These are phyloP conservation scores for Thecamonas trahens DNA, from an alignment of 78 protist species.

Conservation along the genomic window DNA sequence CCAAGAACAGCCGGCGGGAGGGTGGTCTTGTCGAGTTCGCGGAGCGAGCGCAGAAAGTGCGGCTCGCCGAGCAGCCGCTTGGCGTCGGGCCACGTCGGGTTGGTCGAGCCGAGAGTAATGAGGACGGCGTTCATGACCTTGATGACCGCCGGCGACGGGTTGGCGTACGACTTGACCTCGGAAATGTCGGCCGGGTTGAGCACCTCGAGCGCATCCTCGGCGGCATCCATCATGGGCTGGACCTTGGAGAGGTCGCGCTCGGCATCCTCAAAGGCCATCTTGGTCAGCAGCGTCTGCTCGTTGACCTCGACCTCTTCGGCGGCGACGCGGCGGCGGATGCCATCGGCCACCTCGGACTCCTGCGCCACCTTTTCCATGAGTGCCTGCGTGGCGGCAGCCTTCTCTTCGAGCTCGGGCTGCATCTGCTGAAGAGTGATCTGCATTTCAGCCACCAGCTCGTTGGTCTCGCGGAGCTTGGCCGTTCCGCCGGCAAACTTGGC, in stretches of 20 bases:
- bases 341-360: conserved; percentile 41
- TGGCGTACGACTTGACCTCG: conserved; percentile 53
- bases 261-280: conserved; percentile 14
- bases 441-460: conserved; percentile 50
- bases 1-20: conserved; percentile 45
- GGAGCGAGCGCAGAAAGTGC: conserved; percentile 31
- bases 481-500: conserved; percentile 54
- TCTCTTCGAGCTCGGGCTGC: conserved; percentile 57
- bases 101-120: conserved; percentile 25
- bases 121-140: conserved; percentile 71
- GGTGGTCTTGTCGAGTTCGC: conserved; percentile 52
- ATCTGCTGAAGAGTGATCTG: conserved; percentile 38
- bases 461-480: conserved; percentile 36
- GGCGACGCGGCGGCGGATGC: conserved; percentile 12
- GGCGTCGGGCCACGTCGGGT: conserved; percentile 14
- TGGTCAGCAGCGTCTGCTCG: conserved; percentile 1
- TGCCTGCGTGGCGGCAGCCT: conserved; percentile 27
- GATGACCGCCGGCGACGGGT: conserved; percentile 73
- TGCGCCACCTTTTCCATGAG: conserved; percentile 17
- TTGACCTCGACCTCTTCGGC: conserved; percentile 36
- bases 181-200: conserved; percentile 41
- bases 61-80: conserved; percentile 42
- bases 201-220: conserved; percentile 53
- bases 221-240: conserved; percentile 53
- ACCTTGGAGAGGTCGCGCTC: conserved; percentile 66